Evolutionary conservation across 1,139 yeast species (phyloP).

Genomic region (Pneumocystis wakefieldiae): DNA sequence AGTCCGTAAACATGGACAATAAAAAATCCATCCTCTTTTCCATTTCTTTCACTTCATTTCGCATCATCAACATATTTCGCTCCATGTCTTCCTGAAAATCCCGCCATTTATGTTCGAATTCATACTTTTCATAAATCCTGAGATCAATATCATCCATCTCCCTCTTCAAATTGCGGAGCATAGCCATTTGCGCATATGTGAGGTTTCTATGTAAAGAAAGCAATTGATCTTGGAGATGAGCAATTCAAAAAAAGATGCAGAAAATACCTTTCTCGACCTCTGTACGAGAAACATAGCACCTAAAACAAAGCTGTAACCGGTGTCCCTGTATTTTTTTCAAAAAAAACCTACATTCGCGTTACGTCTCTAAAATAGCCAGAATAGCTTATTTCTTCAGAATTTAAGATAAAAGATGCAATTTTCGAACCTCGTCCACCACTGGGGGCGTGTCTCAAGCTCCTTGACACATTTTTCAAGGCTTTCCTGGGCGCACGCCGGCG

Average conservation of each 20-base stretch:
- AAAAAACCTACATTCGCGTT: neutral
- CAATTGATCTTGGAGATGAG: neutral
- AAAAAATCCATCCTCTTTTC: neutral
- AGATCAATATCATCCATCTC: neutral
- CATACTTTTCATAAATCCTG: neutral
- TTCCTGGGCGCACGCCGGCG: neutral
- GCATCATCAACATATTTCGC: neutral
- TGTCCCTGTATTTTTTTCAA: neutral
- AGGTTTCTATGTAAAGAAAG: neutral
- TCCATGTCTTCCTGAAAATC: neutral
- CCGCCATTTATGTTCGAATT: neutral
- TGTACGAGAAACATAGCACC: neutral
- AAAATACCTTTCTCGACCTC: neutral
- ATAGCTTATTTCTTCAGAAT: slow-evolving; percentile 4
- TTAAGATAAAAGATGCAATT: slow-evolving; percentile 1
- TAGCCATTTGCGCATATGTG: neutral
- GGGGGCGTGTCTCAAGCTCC: neutral
- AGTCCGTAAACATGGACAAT: neutral
- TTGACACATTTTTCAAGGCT: neutral
- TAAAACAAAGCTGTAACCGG: neutral
- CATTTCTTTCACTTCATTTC: neutral
- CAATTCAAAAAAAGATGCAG: neutral
- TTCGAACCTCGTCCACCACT: slow-evolving; percentile 2
- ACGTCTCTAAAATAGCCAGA: slow-evolving; percentile 10
- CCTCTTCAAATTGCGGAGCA: neutral